These are phyloP conservation scores for Alternaria sp. DNA, from an alignment of 2,329 filamentous ascomycete species.

Conservation along the genomic window DNA sequence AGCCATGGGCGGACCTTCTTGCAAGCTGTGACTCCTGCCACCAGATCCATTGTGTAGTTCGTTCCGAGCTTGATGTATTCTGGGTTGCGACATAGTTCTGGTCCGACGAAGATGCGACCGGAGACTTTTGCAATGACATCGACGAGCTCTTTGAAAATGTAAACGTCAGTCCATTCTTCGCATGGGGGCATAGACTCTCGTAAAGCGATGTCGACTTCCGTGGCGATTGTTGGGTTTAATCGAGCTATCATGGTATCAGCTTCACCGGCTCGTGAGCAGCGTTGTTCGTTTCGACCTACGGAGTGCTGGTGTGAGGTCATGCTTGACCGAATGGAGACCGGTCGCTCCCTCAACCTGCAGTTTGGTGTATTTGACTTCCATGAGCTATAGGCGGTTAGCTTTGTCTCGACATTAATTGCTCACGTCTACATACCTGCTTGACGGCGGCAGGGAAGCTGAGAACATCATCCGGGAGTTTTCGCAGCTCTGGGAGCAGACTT, in stretches of 20 bases:
- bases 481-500: constrained; percentile 41
- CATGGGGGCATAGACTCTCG: constrained; percentile 35
- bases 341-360: constrained; percentile 25
- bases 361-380: constrained; percentile 44
- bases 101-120: constrained; percentile 43
- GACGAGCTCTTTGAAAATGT: constrained; percentile 36
- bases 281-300: constrained; percentile 21
- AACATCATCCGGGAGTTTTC: constrained; percentile 41
- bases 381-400: constrained; percentile 24
- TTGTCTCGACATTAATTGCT: background rate
- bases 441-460: constrained; percentile 41
- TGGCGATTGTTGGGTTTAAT: constrained; percentile 35
- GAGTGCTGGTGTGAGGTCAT: constrained; percentile 45
- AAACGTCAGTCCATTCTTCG: constrained; percentile 42
- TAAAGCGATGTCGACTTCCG: constrained; percentile 40
- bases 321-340: constrained; percentile 33
- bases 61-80: constrained; percentile 37
- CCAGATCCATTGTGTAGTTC: constrained; percentile 44
- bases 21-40: constrained; percentile 33
- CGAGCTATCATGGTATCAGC: constrained; percentile 31
- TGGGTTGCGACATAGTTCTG: constrained; percentile 36
- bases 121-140: constrained; percentile 44
- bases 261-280: background rate
- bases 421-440: constrained; percentile 24
- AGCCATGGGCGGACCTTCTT: constrained; percentile 36